phyloP scores from a whole-genome alignment of 2,329 filamentous ascomycete genomes.

The Teratosphaeriaceae sp. region DNA sequence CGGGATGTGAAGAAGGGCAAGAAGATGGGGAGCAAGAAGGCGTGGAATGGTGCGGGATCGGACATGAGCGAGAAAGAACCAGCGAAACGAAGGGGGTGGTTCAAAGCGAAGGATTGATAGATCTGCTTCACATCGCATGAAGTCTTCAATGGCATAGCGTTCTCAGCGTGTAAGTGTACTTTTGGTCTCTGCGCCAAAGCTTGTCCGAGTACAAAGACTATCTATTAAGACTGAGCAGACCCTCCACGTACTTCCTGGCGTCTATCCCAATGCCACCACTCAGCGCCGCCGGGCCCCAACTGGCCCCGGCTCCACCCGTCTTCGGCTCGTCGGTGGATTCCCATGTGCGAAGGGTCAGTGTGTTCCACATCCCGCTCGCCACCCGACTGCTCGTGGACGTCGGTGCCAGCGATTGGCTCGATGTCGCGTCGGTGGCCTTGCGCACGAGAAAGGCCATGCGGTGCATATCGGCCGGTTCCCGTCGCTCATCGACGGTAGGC shows the following conservation, averaged over 20 bases:
- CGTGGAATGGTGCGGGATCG: constrained; percentile 2
- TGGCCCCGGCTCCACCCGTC: constrained; percentile 17
- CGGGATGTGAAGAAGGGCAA: constrained; percentile 46
- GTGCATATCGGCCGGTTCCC: constrained; percentile 1
- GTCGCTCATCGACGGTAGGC: not conserved
- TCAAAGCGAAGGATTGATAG: not conserved
- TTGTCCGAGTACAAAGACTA: too few relatives aligned
- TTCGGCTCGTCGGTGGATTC: constrained; percentile 13
- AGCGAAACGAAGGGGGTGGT: constrained; percentile 3
- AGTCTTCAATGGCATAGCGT: not conserved
- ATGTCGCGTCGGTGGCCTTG: constrained; percentile 22
- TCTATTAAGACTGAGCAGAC: constrained; percentile 57
- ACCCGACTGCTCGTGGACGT: constrained; percentile 13
- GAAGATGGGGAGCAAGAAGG: constrained; percentile 33
- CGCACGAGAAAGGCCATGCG: constrained; percentile 39
- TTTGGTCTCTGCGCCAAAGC: too few relatives aligned
- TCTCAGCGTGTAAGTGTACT: too few relatives aligned
- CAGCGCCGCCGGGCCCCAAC: constrained; percentile 42
- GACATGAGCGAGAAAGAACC: constrained; percentile 4
- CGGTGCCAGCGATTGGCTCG: constrained; percentile 7
- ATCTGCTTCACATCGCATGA: too few relatives aligned
- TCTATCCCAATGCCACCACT: constrained; percentile 71
- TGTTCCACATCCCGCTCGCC: constrained; percentile 25
- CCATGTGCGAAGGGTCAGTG: constrained; percentile 15
- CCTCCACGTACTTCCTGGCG: constrained; percentile 68